phyloP scores from a whole-genome alignment of 805 yeast species.

The Nakazawaea laoshanensis region DNA sequence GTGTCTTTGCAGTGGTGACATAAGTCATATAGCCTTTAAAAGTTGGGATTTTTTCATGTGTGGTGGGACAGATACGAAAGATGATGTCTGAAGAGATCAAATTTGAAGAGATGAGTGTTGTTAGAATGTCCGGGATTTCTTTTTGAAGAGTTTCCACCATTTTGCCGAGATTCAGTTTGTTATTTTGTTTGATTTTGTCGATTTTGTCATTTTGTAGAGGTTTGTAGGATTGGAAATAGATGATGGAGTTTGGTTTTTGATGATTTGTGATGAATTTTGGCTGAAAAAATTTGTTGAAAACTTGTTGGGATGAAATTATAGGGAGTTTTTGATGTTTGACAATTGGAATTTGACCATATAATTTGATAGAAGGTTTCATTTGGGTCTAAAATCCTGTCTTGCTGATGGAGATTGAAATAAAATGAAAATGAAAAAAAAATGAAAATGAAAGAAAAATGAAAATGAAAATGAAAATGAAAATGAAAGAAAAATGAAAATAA shows the following conservation, averaged over 20 bases:
- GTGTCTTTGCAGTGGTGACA: conserved; percentile 45
- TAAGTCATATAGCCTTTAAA: conserved; percentile 50
- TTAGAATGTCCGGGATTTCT: conserved; percentile 43
- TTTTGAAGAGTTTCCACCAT: conserved; percentile 38
- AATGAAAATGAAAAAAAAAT: too few relatives aligned
- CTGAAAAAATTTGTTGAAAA: too few relatives aligned
- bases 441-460: too few relatives aligned
- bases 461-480: too few relatives aligned
- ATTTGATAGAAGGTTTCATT: too few relatives aligned
- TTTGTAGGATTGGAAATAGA: not conserved
- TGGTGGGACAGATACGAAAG: conserved; percentile 49
- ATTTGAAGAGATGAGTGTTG: conserved; percentile 32
- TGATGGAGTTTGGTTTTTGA: not conserved
- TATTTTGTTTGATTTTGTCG: conserved; percentile 16
- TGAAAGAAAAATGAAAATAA: too few relatives aligned
- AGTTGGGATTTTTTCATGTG: conserved; percentile 44
- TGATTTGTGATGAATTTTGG: too few relatives aligned
- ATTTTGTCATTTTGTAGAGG: not conserved
- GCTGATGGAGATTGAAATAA: too few relatives aligned
- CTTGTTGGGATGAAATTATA: too few relatives aligned
- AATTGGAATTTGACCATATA: too few relatives aligned
- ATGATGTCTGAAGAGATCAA: conserved; percentile 36
- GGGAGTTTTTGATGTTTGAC: too few relatives aligned
- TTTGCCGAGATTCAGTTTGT: conserved; percentile 45
- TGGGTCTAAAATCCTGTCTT: too few relatives aligned